Evolutionary conservation across 441 rosid genomes (phyloP).

Genomic region (Jatropha multifida): DNA sequence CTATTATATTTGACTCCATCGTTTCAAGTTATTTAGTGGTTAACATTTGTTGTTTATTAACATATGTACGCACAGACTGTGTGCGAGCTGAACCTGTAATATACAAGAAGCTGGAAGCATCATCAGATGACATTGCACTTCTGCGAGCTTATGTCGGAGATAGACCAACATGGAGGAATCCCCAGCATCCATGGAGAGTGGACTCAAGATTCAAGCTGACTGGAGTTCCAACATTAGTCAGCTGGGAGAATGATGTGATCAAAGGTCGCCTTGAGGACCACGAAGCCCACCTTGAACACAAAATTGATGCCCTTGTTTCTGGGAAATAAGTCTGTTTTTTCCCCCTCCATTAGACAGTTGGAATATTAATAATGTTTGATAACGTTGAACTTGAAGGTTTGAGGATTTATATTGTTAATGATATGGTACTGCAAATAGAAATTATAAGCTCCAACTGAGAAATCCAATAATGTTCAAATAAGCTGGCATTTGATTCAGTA

Average conservation of each 20-base stretch:
- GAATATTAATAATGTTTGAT: neutral
- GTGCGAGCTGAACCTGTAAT: slow-evolving; percentile 87
- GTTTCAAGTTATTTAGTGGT: no score
- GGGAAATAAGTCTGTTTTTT: slow-evolving; percentile 19
- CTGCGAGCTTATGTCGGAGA: slow-evolving; percentile 82
- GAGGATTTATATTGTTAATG: neutral
- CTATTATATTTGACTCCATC: neutral
- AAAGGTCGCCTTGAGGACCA: slow-evolving; percentile 80
- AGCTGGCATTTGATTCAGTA: neutral
- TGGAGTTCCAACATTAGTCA: slow-evolving; percentile 76
- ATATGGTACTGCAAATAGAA: neutral
- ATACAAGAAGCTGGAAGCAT: slow-evolving; percentile 64
- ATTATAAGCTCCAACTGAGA: neutral
- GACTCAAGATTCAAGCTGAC: slow-evolving; percentile 70
- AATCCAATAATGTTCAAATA: neutral
- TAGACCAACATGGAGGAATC: slow-evolving; percentile 79
- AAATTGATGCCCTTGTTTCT: slow-evolving; percentile 57
- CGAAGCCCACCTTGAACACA: slow-evolving; percentile 70
- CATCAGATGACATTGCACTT: slow-evolving; percentile 50
- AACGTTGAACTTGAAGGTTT: neutral
- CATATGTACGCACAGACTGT: slow-evolving; percentile 45
- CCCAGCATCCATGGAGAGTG: slow-evolving; percentile 64
- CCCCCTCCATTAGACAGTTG: neutral
- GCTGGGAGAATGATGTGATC: slow-evolving; percentile 58
- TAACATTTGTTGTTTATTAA: no score